Percentiles rank a stretch among this genome's conserved stretches.
Conservation (phyloP, 176 grass and related monocot species). For the Juncus effusus region DNA sequence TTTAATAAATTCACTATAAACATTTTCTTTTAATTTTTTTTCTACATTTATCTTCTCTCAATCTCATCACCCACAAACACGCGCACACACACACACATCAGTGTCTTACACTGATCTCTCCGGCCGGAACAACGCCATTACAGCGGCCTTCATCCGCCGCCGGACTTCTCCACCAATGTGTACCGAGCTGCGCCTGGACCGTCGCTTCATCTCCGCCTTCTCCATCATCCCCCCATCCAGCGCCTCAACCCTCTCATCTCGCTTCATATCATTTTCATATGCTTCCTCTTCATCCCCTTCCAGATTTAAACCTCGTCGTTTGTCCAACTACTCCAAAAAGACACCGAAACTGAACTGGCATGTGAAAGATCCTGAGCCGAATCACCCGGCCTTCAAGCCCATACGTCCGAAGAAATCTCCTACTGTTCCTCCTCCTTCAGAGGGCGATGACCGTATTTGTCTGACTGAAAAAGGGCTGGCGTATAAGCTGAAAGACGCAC, state of each 20-base stretch:
- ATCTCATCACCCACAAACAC: too few relatives aligned
- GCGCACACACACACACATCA: too few relatives aligned
- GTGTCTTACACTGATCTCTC: too few relatives aligned
- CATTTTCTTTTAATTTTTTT: too few relatives aligned
- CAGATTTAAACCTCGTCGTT: constrained; percentile 17
- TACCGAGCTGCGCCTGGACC: constrained; percentile 37
- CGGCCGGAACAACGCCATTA: too few relatives aligned
- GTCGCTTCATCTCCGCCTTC: constrained; percentile 33
- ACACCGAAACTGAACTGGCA: constrained; percentile 19
- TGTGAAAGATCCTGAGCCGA: constrained; percentile 24
- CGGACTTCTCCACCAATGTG: constrained; percentile 28
- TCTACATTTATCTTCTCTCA: too few relatives aligned
- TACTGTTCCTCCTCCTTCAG: constrained; percentile 23
- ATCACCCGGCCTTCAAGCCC: constrained; percentile 30
- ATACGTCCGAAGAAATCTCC: constrained; percentile 23
- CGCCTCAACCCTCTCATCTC: constrained; percentile 9
- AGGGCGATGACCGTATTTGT: constrained; percentile 41
- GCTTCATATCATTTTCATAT: constrained; percentile 20
- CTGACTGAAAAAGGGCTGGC: constrained; percentile 61
- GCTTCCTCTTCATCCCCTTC: constrained; percentile 25
- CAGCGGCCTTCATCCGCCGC: not conserved
- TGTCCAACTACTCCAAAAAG: constrained; percentile 14
- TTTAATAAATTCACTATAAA: too few relatives aligned
- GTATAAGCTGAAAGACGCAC: constrained; percentile 64
- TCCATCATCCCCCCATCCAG: not conserved